A percentile compares a stretch with the other conserved stretches of the same genome.
These are phyloP conservation scores for Tulasnella sp. DNA, from an alignment of 768 basidiomycete species.

Conservation along the genomic window DNA sequence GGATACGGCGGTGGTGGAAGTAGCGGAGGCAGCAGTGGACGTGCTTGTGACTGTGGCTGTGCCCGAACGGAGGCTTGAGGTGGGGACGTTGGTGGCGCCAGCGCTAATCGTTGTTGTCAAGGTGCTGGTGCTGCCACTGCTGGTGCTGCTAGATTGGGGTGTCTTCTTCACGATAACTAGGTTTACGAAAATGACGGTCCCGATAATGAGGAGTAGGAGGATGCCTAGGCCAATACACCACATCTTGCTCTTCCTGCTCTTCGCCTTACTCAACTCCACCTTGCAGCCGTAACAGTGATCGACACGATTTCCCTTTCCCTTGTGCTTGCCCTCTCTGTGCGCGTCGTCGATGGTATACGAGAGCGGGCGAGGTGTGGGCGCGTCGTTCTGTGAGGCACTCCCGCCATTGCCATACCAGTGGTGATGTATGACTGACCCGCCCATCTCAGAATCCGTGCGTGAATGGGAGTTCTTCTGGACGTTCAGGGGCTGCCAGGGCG, in stretches of 20 bases:
- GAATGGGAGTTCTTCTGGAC: slow-evolving; percentile 3
- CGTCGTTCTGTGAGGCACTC: not conserved
- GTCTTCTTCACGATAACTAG: slow-evolving; percentile 25
- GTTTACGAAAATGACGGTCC: slow-evolving; percentile 33
- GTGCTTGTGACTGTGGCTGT: slow-evolving; percentile 13
- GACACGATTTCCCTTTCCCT: not conserved
- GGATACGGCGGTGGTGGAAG: slow-evolving; percentile 27
- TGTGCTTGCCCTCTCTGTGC: not conserved
- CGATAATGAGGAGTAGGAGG: slow-evolving; percentile 35
- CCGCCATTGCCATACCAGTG: not conserved
- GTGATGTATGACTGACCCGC: not conserved
- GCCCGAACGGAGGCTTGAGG: too few species aligned
- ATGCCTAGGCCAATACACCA: slow-evolving; percentile 30
- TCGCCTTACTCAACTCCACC: slow-evolving; percentile 19
- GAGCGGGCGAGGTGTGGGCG: not conserved
- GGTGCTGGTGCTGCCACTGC: not conserved
- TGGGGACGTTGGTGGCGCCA: too few species aligned
- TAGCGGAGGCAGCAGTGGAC: slow-evolving; percentile 15
- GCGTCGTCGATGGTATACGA: not conserved
- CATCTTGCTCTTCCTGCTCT: slow-evolving; percentile 24
- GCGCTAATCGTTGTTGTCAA: too few species aligned
- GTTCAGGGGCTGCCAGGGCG: slow-evolving; percentile 13
- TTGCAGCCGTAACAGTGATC: slow-evolving; percentile 23
- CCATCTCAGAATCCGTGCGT: not conserved
- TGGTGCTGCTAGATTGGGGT: slow-evolving; percentile 9